Evolutionary conservation across 2,329 filamentous ascomycete species (phyloP), one percentile per base, ranked within the genome.

Genomic region (Penicillium sp.): DNA sequence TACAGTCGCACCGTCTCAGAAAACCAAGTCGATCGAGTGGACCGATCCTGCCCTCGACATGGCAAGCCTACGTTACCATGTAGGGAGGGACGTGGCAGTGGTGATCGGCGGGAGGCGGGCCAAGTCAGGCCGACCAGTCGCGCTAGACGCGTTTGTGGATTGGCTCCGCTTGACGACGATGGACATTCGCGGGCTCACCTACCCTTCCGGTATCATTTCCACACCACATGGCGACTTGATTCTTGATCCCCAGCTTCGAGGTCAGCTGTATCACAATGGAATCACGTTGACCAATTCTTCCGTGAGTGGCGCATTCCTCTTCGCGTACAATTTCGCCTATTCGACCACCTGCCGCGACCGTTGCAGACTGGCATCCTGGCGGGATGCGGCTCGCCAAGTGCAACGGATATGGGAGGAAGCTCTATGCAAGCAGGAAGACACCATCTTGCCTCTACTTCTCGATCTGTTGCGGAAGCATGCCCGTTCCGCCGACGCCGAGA

Each of bases 31-130:
- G 19, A 19, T 19, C 19, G 19, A 33, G 19, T 40, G 46, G 40
- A 19, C 35, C 28, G 55, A 57, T 6, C 46, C 55, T 33, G 55
- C 55, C 16, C 35, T 38, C 19, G 45, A 52, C 42, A 57, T 57
- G 55, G 55, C 35, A 52, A 52, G 25, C 19, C 25, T 57, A 30
- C 55, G 55, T 0, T 57, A n/a, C 46, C 48, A 26, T 28, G 28
- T 35, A 14, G 46, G 37, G 38, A 57, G 35, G 26, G 46, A 57
- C 14, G 33, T 57, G 8, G 46, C 48, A 25, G 55, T 52, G 13
- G 16, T 57, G 14, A 52, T 57, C 40, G 55, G 55, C 25, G 35
- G 46, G 55, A 35, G 13, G 35, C 55, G 55, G 28, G 46, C 45
- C 38, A 57, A 40, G n/a, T 40, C 40, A 30, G 30, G 37, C 49